Conservation (phyloP, 179 eudicot genomes). For the Camellia oleifera region DNA sequence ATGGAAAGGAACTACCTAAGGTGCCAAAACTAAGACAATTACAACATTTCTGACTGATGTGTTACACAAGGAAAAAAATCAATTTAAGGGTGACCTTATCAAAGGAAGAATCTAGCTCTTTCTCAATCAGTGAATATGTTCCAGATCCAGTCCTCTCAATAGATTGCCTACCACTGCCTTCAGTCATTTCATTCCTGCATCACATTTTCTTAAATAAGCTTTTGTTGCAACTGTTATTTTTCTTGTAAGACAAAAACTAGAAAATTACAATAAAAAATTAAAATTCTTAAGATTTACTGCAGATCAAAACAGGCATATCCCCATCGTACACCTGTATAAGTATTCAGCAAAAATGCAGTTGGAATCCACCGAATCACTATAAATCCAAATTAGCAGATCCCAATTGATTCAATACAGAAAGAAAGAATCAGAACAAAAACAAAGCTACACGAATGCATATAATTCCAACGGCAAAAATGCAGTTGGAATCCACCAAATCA, state of each 20-base stretch:
- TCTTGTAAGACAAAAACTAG: background rate
- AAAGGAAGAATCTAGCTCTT: constrained; percentile 57
- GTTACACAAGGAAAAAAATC: constrained; percentile 6
- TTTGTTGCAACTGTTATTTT: background rate
- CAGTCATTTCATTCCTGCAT: constrained; percentile 38
- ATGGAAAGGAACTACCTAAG: constrained; percentile 1
- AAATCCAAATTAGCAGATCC: background rate
- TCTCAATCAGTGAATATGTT: constrained; percentile 30
- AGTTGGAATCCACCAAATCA: background rate
- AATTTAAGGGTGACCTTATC: constrained; percentile 45
- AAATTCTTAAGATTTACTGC: background rate
- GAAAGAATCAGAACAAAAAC: background rate
- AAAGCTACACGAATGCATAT: background rate
- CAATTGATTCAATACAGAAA: background rate
- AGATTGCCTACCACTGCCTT: constrained; percentile 32
- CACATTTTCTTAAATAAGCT: constrained; percentile 5
- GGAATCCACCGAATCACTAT: background rate
- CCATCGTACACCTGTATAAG: background rate
- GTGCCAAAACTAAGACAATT: background rate
- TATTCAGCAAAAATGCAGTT: background rate
- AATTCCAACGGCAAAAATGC: background rate
- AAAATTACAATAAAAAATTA: background rate
- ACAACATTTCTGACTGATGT: background rate
- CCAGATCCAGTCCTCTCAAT: constrained; percentile 31
- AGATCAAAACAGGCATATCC: background rate